phyloP scores from a whole-genome alignment of 257 asterid species.

The Henckelia pumila region DNA sequence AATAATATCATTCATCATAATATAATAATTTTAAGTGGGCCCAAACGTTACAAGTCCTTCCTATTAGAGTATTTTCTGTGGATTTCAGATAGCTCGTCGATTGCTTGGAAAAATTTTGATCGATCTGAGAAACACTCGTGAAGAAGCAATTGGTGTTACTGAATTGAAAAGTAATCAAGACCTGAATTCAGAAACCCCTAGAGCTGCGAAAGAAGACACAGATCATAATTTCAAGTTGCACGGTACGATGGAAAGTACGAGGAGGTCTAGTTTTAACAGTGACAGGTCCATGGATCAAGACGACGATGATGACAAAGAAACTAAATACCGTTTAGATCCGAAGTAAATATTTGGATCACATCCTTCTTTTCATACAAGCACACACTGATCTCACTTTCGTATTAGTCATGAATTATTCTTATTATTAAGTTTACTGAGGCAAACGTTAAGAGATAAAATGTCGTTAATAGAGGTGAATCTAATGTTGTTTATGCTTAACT shows the following conservation, averaged over 20 bases:
- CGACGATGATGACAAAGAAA: constrained; percentile 89
- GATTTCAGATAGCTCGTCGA: constrained; percentile 81
- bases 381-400: not conserved
- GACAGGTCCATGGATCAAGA: constrained; percentile 82
- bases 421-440: not conserved
- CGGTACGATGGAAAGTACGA: constrained; percentile 48
- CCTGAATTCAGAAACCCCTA: constrained; percentile 31
- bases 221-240: constrained; percentile 48
- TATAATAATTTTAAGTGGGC: not conserved
- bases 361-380: not conserved
- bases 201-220: constrained; percentile 54
- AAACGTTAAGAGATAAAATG: constrained; percentile 8
- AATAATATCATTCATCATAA: not conserved
- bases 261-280: constrained; percentile 80
- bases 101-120: constrained; percentile 85
- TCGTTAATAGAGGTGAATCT: constrained; percentile 15
- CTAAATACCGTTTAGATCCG: constrained; percentile 89
- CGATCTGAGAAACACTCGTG: constrained; percentile 83
- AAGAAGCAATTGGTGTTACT: constrained; percentile 86
- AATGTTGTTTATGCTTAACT: constrained; percentile 15
- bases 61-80: not conserved
- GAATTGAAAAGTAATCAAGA: constrained; percentile 74
- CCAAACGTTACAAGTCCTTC: not conserved
- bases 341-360: constrained; percentile 40
- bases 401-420: not conserved